A percentile compares a stretch with the other conserved stretches of the same genome.
Conservation (phyloP, 1,284 basidiomycete species). For the Pyrrhoderma noxium region DNA sequence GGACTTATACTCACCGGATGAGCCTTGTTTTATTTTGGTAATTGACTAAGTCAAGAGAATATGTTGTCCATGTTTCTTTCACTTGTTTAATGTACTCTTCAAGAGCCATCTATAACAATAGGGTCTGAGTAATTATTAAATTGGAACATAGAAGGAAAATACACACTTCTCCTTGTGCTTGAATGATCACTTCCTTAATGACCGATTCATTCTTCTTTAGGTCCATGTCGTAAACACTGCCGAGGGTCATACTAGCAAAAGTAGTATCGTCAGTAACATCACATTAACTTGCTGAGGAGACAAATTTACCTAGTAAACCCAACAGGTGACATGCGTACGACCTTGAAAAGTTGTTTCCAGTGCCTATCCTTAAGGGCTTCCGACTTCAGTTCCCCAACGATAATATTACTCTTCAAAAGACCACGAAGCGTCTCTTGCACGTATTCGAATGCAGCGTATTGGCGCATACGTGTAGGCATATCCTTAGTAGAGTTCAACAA, state of each 20-base stretch:
- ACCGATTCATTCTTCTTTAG: slow-evolving; percentile 85
- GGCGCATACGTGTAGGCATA: slow-evolving; percentile 98
- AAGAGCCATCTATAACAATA: slow-evolving; percentile 66
- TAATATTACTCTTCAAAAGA: slow-evolving; percentile 82
- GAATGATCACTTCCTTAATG: slow-evolving; percentile 93
- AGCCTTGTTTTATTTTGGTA: slow-evolving; percentile 98
- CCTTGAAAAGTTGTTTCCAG: slow-evolving; percentile 97
- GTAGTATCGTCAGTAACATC: slow-evolving; percentile 1
- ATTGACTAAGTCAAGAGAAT: slow-evolving; percentile 93
- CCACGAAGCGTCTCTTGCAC: slow-evolving; percentile 88
- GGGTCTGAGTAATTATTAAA: not conserved
- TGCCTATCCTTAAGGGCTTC: slow-evolving; percentile 97
- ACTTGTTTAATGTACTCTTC: slow-evolving; percentile 94
- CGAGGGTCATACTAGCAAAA: slow-evolving; percentile 78
- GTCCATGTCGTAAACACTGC: slow-evolving; percentile 96
- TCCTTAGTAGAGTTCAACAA: slow-evolving; percentile 90
- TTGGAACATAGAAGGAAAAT: slow-evolving; percentile 1
- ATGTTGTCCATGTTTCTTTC: slow-evolving; percentile 95
- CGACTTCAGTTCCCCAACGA: slow-evolving; percentile 91
- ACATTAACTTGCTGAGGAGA: not conserved
- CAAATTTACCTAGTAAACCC: slow-evolving; percentile 57
- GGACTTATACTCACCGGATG: slow-evolving; percentile 55
- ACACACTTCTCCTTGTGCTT: slow-evolving; percentile 92
- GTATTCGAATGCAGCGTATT: slow-evolving; percentile 98
- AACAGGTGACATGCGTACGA: slow-evolving; percentile 63